Conservation (phyloP, 768 basidiomycete genomes). For the Lactifluus volemus region DNA sequence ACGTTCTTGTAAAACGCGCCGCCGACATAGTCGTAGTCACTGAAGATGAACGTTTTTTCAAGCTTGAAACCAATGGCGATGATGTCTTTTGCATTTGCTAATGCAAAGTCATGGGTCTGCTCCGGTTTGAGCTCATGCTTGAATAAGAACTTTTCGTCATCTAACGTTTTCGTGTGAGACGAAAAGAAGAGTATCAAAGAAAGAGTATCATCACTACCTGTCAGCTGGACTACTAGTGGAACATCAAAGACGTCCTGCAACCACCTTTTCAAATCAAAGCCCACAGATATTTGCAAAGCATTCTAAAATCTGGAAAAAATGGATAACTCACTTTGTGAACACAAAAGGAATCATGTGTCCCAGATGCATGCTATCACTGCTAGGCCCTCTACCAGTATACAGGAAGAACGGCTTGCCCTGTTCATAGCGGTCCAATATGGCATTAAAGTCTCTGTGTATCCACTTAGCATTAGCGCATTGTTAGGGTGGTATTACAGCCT, state of each 20-base stretch:
- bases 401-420: conserved; percentile 96
- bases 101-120: conserved; percentile 73
- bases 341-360: conserved; percentile 97
- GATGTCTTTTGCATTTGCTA: conserved; percentile 88
- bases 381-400: conserved; percentile 96
- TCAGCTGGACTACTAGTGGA: conserved; percentile 91
- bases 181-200: background rate
- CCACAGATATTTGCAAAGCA: background rate
- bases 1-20: conserved; percentile 93
- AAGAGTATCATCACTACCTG: conserved; percentile 43
- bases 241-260: conserved; percentile 93
- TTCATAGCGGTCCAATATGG: conserved; percentile 91
- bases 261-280: conserved; percentile 52
- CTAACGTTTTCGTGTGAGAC: conserved; percentile 31
- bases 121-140: conserved; percentile 90
- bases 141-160: conserved; percentile 99
- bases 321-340: conserved; percentile 77
- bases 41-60: conserved; percentile 96
- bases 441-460: conserved; percentile 71
- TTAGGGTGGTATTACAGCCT: background rate
- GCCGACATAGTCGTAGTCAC: conserved; percentile 81
- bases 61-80: conserved; percentile 92
- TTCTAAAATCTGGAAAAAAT: background rate
- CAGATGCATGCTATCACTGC: conserved; percentile 93
- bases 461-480: background rate